Evolutionary conservation across 1,284 basidiomycete genomes (phyloP), one percentile per base, ranked within the genome.

Genomic region (Pseudozyma tsukubaensis): DNA sequence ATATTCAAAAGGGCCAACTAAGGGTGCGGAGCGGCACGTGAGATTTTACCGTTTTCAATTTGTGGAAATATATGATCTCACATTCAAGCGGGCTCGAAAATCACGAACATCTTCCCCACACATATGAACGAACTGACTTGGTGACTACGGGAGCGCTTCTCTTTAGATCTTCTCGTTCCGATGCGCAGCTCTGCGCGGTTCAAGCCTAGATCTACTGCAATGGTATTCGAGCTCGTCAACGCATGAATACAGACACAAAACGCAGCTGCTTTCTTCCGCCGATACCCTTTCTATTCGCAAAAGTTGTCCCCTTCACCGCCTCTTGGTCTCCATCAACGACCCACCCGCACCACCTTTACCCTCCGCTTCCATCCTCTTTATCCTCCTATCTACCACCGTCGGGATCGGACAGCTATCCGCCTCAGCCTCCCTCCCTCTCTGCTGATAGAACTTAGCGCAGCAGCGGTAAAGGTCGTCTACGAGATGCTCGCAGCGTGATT

Each of bases 391-490:
- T 2, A 81, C 78, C n/a, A 78, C 72, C 0, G 56, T 44, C 1
- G 75, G 74, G n/a, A 78, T 67, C 9, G 82, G 82, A 62, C 82
- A 83, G 56, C 74, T 78, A 47, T 77, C 77, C 32, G 73, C 70
- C 60, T 73, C 69, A 1, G 74, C 73, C 14, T 76, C 69, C 5
- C 42, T 59, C 9, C 80, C 82, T 10, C 76, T 50, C 52, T 69
- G 57, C 40, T 59, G 57, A 54, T 84, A 84, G 67, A 78, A 80
- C n/a, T 56, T 50, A 34, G 61, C 72, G 54, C 82, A 84, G 71
- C 82, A 84, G 8, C 76, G 64, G 44, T 83, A 82, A 12, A 84
- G 70, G 32, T 78, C 74, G 53, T 77, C 70, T 29, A 84, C 70
- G 35, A 81, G 59, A 40, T 70, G 51, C 40, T 81, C 70, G 59